Evolutionary conservation across 2,329 filamentous ascomycete species (phyloP).

Genomic region (Pseudogymnoascus sp.): DNA sequence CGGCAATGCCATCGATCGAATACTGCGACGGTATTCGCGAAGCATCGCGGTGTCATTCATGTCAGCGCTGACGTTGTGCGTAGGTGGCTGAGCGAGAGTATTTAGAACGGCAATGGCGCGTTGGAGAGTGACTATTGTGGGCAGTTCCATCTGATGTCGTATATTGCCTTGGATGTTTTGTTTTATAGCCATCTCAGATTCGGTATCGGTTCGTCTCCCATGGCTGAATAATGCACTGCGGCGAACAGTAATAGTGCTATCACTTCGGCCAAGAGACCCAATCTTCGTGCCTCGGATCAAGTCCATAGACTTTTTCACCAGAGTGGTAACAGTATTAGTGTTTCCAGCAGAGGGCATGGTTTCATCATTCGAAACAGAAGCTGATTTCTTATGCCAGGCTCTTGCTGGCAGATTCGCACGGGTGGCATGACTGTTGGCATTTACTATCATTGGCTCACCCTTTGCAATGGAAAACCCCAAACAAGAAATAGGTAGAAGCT

Average conservation of each 20-base stretch:
- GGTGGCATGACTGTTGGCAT: neutral
- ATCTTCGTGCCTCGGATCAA: neutral
- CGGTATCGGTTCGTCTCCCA: neutral
- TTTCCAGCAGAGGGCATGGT: neutral
- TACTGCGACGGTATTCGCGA: conserved; percentile 2
- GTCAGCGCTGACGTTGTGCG: neutral
- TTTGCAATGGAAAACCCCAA: neutral
- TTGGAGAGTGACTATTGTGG: conserved; percentile 7
- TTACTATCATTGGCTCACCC: neutral
- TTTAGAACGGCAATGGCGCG: neutral
- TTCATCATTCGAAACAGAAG: neutral
- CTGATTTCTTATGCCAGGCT: neutral
- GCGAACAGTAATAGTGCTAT: neutral
- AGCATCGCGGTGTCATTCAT: neutral
- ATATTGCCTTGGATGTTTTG: neutral
- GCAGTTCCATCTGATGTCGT: neutral
- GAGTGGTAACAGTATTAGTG: neutral
- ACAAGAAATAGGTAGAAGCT: neutral
- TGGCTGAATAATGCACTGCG: conserved; percentile 1
- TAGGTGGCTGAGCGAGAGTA: neutral
- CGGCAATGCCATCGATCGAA: neutral
- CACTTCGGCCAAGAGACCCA: neutral
- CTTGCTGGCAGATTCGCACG: neutral
- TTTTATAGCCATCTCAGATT: neutral
- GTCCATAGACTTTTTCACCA: no score